Conservation (phyloP, 2,329 filamentous ascomycete genomes). For the Aureobasidium pullulans region DNA sequence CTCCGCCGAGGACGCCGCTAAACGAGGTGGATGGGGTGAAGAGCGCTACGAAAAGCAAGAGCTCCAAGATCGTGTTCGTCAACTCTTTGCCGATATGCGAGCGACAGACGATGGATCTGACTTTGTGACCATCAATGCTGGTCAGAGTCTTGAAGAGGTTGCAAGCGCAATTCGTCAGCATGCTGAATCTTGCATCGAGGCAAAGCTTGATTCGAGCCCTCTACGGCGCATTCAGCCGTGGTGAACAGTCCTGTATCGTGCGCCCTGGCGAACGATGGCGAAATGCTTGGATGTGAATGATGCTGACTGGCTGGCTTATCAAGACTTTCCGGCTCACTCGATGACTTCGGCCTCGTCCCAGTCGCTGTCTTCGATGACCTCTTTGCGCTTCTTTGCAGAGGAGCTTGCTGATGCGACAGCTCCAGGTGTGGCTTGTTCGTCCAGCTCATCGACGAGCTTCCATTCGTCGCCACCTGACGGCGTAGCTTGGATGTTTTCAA, state of each 20-base stretch:
- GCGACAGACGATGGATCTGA: slow-evolving; percentile 42
- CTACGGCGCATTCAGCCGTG: slow-evolving; percentile 13
- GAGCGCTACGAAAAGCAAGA: slow-evolving; percentile 82
- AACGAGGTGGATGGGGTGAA: slow-evolving; percentile 76
- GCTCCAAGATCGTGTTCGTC: slow-evolving; percentile 73
- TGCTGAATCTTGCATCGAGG: slow-evolving; percentile 17
- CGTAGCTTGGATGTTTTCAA: neutral
- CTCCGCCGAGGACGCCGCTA: slow-evolving; percentile 61
- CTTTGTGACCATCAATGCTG: slow-evolving; percentile 50
- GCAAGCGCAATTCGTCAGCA: slow-evolving; percentile 28
- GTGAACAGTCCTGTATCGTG: neutral
- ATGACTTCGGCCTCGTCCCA: slow-evolving; percentile 42
- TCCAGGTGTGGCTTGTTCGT: slow-evolving; percentile 17
- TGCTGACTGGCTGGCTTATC: neutral
- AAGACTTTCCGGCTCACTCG: slow-evolving; percentile 2
- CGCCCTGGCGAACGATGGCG: neutral
- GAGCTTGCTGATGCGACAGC: neutral
- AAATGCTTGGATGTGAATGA: no score
- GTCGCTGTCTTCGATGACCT: slow-evolving; percentile 50
- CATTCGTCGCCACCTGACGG: neutral
- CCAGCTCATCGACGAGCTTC: slow-evolving; percentile 6
- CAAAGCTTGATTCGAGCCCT: slow-evolving; percentile 10
- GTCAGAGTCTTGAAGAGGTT: slow-evolving; percentile 44
- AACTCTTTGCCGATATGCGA: slow-evolving; percentile 57
- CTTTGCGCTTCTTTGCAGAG: neutral